A percentile compares a stretch with the other conserved stretches of the same genome.
phyloP scores from a whole-genome alignment of 495 filamentous ascomycete genomes.

The Stereocaulon alpinum region DNA sequence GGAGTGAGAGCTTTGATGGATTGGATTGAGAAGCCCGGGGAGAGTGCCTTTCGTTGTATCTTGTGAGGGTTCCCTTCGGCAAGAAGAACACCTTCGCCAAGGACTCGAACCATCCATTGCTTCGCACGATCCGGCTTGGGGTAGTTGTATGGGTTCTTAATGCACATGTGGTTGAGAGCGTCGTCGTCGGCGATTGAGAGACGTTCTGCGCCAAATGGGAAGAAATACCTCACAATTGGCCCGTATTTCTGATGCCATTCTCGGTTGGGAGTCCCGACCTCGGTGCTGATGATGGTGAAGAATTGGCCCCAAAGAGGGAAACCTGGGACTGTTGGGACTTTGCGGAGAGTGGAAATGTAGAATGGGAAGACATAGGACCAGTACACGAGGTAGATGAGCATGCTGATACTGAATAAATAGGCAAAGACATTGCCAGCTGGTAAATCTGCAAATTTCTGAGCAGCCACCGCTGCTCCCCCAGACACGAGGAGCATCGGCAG shows the following conservation, averaged over 20 bases:
- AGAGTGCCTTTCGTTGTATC: conserved; percentile 38
- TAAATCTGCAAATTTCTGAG: conserved; percentile 9
- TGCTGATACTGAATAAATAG: conserved; percentile 17
- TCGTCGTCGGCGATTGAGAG: conserved; percentile 36
- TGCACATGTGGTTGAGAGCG: conserved; percentile 38
- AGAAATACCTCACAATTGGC: conserved; percentile 36
- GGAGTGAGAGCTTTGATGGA: conserved; percentile 37
- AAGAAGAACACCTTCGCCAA: conserved; percentile 39
- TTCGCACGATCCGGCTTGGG: conserved; percentile 40
- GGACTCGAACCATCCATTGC: conserved; percentile 40
- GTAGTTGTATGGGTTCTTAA: conserved; percentile 44
- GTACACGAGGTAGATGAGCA: conserved; percentile 24
- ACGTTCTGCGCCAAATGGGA: conserved; percentile 35
- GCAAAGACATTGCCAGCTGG: conserved; percentile 7
- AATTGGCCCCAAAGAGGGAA: conserved; percentile 36
- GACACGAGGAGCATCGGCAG: conserved; percentile 12
- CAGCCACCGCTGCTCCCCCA: conserved; percentile 8
- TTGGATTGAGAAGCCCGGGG: conserved; percentile 36
- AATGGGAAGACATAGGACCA: conserved; percentile 33
- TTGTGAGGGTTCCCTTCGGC: conserved; percentile 37
- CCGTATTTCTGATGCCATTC: conserved; percentile 34
- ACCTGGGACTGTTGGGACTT: conserved; percentile 34
- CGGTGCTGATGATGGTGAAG: conserved; percentile 30
- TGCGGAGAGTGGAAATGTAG: conserved; percentile 33
- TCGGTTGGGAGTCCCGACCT: conserved; percentile 33